Conservation (phyloP, 2,329 filamentous ascomycete genomes). For the Cladobotryum mycophilum region DNA sequence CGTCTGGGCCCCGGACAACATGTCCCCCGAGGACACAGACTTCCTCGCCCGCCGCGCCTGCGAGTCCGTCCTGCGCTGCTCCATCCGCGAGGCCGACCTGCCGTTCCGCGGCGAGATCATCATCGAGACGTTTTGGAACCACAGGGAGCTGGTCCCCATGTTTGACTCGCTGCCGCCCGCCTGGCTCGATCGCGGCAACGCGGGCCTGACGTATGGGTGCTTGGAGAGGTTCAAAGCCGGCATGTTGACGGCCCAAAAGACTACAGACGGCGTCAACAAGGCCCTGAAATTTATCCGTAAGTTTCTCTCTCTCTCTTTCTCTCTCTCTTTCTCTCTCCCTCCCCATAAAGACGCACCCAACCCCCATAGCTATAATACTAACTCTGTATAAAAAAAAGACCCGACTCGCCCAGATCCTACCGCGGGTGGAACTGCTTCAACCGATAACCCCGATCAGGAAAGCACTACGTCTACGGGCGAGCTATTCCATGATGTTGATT, state of each 20-base stretch:
- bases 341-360: no score
- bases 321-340: no score
- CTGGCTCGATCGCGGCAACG: constrained; percentile 40
- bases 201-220: constrained; percentile 45
- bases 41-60: constrained; percentile 27
- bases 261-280: constrained; percentile 24
- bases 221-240: constrained; percentile 40
- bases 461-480: constrained; percentile 16
- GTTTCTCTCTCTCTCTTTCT: neutral
- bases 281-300: constrained; percentile 25
- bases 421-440: neutral
- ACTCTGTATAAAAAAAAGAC: neutral
- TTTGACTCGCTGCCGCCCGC: constrained; percentile 36
- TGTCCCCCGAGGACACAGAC: constrained; percentile 24
- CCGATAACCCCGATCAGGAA: neutral
- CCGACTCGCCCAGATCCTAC: neutral
- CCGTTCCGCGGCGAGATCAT: constrained; percentile 39
- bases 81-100: constrained; percentile 44
- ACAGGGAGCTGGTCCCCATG: constrained; percentile 31
- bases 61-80: constrained; percentile 34
- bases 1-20: constrained; percentile 30
- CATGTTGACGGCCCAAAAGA: constrained; percentile 32
- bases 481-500: constrained; percentile 41
- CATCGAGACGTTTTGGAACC: constrained; percentile 44
- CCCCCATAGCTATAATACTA: no score